These are phyloP conservation scores for Pneumocystis sp. DNA, from an alignment of 1,139 yeast genomes.

Conservation along the genomic window DNA sequence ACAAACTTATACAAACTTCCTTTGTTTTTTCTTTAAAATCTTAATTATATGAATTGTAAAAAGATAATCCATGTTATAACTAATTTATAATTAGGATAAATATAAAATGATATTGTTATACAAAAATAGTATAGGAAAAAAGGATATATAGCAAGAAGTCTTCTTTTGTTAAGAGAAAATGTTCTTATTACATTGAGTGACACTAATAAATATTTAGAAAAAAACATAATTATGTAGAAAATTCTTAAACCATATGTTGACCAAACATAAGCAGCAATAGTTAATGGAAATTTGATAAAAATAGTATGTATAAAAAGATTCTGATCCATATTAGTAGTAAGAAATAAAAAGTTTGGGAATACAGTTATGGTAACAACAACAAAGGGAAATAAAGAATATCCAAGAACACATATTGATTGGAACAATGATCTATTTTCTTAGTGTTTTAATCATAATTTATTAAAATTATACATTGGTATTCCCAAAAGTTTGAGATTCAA, in stretches of 20 bases:
- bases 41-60: background rate
- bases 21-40: background rate
- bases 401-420: conserved; percentile 67
- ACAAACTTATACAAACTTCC: background rate
- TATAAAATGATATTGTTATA: background rate
- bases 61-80: conserved; percentile 11
- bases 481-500: conserved; percentile 64
- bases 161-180: conserved; percentile 59
- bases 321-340: background rate
- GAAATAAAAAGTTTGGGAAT: conserved; percentile 41
- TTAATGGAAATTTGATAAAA: conserved; percentile 40
- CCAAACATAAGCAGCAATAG: conserved; percentile 48
- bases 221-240: background rate
- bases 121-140: conserved; percentile 48
- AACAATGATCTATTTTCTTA: conserved; percentile 34
- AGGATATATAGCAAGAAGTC: conserved; percentile 62
- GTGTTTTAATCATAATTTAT: background rate
- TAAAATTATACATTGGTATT: conserved; percentile 25
- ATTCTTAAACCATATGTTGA: conserved; percentile 33
- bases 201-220: conserved; percentile 24
- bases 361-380: conserved; percentile 28
- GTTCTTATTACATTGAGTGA: conserved; percentile 49
- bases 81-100: background rate
- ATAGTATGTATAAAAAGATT: conserved; percentile 34
- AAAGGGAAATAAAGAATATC: conserved; percentile 69